Evolutionary conservation across 371 early-diverging fungal genomes (phyloP), one percentile per base, ranked within the genome.

Genomic region (Mortierella sp.): DNA sequence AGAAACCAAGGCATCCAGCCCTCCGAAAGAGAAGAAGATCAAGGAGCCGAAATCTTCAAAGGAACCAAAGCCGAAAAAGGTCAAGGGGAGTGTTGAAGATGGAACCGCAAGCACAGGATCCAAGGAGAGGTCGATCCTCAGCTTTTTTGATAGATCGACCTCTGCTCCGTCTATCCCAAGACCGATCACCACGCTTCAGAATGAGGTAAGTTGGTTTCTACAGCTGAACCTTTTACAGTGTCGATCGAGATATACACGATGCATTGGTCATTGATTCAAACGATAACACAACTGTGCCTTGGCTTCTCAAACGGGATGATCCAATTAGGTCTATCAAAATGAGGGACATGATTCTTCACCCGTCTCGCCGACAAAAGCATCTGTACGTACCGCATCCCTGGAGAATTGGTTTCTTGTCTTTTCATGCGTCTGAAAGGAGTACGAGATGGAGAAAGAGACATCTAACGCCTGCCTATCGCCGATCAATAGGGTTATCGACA

Each of bases 51-150:
- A 61, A 25, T 44, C 62, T 16, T 43, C 53, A 37, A 57, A 69
- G 47, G 53, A 54, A 14, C 47, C 58, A 8, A 58, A 39, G 37
- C 24, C 12, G 31, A 56, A 57, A 44, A 62, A 59, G 25, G 17
- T 44, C 22, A 58, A 46, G 22, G 50, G 43, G 13, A 44, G 16
- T 17, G 13, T 43, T 45, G 25, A 13, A n/a, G 44, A 53, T 24
- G 54, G 25, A 41, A 2, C 25, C 9, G 54, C 19, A n/a, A 48
- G 25, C 10, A n/a, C 49, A 6, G 45, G 37, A 9, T 2, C 47
- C 6, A 71, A 61, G 44, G 63, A 72, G 5, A 65, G 77, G 3
- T 65, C 77, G n/a, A 76, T 76, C 55, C 77, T 76, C 43, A 76
- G 61, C 46, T 76, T 64, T 51, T 76, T 76, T 57, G 73, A 72